These are phyloP conservation scores for Hyaloscypha bicolor DNA, from an alignment of 495 filamentous ascomycete species.

Conservation along the genomic window DNA sequence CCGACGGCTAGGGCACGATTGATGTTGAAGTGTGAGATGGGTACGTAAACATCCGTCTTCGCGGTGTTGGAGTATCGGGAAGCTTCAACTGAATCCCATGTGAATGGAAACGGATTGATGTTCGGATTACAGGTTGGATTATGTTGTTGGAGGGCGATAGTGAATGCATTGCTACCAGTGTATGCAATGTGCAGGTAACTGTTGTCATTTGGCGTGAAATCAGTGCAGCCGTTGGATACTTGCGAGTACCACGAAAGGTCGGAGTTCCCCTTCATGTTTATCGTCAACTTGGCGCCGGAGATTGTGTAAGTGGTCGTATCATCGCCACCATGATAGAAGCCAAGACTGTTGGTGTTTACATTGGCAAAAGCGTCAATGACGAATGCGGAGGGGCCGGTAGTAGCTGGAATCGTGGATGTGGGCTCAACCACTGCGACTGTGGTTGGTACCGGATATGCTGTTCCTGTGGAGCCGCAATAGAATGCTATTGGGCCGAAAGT, in stretches of 20 bases:
- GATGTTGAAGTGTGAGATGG: constrained; percentile 72
- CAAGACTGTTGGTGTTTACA: constrained; percentile 59
- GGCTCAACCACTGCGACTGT: constrained; percentile 41
- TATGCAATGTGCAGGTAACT: constrained; percentile 74
- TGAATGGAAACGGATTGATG: constrained; percentile 69
- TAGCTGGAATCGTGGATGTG: constrained; percentile 49
- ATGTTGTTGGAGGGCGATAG: constrained; percentile 71
- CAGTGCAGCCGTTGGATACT: constrained; percentile 59
- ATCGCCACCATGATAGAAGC: constrained; percentile 72
- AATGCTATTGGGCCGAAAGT: constrained; percentile 60
- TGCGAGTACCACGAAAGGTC: constrained; percentile 73
- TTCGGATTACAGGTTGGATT: constrained; percentile 62
- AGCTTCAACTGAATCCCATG: constrained; percentile 74
- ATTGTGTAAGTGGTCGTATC: constrained; percentile 58
- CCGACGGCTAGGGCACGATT: constrained; percentile 62
- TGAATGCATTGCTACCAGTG: constrained; percentile 67
- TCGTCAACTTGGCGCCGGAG: constrained; percentile 51
- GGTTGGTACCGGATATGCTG: constrained; percentile 51
- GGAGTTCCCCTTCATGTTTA: constrained; percentile 62
- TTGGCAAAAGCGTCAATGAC: constrained; percentile 69
- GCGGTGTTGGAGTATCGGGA: constrained; percentile 59
- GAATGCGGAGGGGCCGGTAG: constrained; percentile 53
- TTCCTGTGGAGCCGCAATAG: constrained; percentile 57
- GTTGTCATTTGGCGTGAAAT: constrained; percentile 57
- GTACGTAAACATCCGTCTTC: constrained; percentile 67